phyloP scores from a whole-genome alignment of 306 rosid genomes.

The Cucumis sativus region DNA sequence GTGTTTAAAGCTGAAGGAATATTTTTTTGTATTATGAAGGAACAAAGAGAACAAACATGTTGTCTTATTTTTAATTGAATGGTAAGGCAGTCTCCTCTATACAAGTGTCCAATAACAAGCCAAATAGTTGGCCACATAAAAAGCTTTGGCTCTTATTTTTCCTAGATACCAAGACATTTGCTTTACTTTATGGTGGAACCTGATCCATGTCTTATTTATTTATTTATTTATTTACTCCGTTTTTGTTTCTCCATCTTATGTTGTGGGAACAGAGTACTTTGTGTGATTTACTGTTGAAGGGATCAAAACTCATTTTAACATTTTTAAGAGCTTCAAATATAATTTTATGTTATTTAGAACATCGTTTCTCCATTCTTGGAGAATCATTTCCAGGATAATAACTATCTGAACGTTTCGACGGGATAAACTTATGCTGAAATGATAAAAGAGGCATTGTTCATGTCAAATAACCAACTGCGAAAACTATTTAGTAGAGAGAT shows the following conservation, averaged over 20 bases:
- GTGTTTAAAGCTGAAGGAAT: constrained; percentile 1
- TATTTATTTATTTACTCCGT: neutral
- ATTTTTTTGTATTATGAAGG: neutral
- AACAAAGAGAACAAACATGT: constrained; percentile 12
- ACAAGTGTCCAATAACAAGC: constrained; percentile 10
- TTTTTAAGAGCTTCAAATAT: neutral
- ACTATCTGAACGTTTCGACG: neutral
- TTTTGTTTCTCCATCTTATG: neutral
- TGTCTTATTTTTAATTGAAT: constrained; percentile 7
- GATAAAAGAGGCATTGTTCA: neutral
- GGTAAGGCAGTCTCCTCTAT: constrained; percentile 1
- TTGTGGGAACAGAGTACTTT: neutral
- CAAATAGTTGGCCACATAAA: constrained; percentile 2
- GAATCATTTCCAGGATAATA: neutral
- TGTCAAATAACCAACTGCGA: neutral
- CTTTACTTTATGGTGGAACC: constrained; percentile 12
- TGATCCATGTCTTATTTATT: constrained; percentile 5
- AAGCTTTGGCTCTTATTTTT: constrained; percentile 1
- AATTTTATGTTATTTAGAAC: neutral
- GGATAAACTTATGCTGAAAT: neutral
- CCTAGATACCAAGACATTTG: constrained; percentile 8
- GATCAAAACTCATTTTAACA: neutral
- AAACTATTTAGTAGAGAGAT: neutral
- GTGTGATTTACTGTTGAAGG: neutral
- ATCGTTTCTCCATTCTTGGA: neutral